phyloP scores from a whole-genome alignment of 352 stramenopile species.

The Saprolegnia diclina region DNA sequence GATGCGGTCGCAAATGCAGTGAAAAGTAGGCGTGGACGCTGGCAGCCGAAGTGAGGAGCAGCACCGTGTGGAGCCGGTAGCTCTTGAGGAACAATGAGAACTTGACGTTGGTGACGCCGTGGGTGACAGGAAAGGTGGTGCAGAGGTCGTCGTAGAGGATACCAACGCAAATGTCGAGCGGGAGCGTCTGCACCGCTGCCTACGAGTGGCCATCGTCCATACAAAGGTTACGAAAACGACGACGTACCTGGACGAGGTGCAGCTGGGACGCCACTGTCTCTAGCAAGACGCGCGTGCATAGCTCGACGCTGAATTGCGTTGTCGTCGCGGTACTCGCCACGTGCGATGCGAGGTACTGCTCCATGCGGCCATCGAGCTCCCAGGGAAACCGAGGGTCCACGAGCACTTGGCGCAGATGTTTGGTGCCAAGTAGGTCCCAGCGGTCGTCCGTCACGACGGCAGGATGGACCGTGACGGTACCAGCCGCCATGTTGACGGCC shows the following conservation, averaged over 20 bases:
- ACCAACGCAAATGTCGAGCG: constrained; percentile 12
- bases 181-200: neutral
- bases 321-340: neutral
- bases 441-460: neutral
- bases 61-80: neutral
- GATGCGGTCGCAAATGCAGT: neutral
- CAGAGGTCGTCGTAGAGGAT: constrained; percentile 13
- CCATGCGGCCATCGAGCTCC: neutral
- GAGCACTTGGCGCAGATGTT: neutral
- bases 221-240: neutral
- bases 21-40: neutral
- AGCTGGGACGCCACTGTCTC: neutral
- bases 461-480: neutral
- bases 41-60: neutral
- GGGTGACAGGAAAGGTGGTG: neutral
- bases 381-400: constrained; percentile 9
- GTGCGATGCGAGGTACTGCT: neutral
- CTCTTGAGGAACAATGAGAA: constrained; percentile 15
- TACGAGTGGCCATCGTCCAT: constrained; percentile 1
- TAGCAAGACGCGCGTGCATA: neutral
- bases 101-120: constrained; percentile 9
- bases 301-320: neutral
- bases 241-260: neutral
- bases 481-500: neutral
- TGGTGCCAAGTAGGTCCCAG: neutral